Evolutionary conservation across 2,329 filamentous ascomycete genomes (phyloP).

Genomic region (Pseudomassariella vexata): DNA sequence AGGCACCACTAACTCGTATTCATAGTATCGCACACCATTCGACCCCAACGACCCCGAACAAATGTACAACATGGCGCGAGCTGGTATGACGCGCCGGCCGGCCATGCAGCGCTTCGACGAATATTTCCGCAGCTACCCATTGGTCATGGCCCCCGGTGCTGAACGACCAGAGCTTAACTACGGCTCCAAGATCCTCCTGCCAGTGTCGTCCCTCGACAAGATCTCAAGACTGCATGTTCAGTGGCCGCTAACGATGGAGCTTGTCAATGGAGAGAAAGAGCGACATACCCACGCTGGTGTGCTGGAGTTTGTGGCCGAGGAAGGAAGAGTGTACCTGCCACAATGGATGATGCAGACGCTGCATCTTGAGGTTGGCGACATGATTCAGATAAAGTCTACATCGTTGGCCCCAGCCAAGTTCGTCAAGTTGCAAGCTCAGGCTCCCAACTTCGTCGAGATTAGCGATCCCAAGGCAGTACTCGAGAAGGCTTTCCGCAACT

Average conservation of each 20-base stretch:
- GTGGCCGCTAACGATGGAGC: constrained; percentile 95
- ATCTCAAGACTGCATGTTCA: constrained; percentile 93
- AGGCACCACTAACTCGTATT: background rate
- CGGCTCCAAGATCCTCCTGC: constrained; percentile 95
- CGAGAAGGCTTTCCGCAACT: constrained; percentile 93
- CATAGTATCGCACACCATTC: constrained; percentile 30
- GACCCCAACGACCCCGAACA: constrained; percentile 41
- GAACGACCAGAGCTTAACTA: constrained; percentile 89
- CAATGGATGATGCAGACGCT: constrained; percentile 98
- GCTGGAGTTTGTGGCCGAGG: constrained; percentile 94
- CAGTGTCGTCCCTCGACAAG: constrained; percentile 94
- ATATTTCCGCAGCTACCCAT: constrained; percentile 95
- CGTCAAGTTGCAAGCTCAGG: constrained; percentile 96
- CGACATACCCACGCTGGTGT: constrained; percentile 90
- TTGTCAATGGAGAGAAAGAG: constrained; percentile 78
- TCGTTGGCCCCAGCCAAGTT: constrained; percentile 84
- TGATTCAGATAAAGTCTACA: constrained; percentile 92
- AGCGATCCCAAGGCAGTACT: constrained; percentile 95
- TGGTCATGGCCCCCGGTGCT: constrained; percentile 87
- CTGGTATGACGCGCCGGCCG: constrained; percentile 37
- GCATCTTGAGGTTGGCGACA: constrained; percentile 81
- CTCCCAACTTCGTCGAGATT: constrained; percentile 89
- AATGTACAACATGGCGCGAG: constrained; percentile 42
- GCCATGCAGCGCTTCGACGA: constrained; percentile 83
- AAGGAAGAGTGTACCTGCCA: constrained; percentile 87